Evolutionary conservation across 2,329 filamentous ascomycete species (phyloP).

Genomic region (Paraconiothyrium brasiliense): DNA sequence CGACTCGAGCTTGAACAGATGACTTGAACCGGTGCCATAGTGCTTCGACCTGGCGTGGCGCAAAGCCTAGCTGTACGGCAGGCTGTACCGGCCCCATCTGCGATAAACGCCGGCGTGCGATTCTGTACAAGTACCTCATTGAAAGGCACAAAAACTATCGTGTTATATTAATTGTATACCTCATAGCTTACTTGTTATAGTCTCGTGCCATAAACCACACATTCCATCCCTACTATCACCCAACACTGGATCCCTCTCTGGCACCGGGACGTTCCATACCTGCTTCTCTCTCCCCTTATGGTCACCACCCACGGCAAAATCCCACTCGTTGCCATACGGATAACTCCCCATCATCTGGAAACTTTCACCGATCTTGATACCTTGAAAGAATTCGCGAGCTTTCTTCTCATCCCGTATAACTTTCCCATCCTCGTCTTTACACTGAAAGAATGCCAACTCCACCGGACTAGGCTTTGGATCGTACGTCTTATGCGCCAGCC

Average conservation of each 20-base stretch:
- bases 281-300: slow-evolving; percentile 53
- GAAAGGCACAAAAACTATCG: neutral
- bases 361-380: slow-evolving; percentile 50
- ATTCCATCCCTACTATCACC: slow-evolving; percentile 52
- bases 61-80: no score
- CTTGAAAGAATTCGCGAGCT: slow-evolving; percentile 48
- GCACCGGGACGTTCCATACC: slow-evolving; percentile 58
- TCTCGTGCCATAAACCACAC: slow-evolving; percentile 46
- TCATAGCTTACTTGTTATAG: slow-evolving; percentile 7
- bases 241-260: slow-evolving; percentile 59
- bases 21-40: no score
- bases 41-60: no score
- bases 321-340: slow-evolving; percentile 59
- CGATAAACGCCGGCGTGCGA: no score
- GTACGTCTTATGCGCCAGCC: slow-evolving; percentile 65
- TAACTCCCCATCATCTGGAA: slow-evolving; percentile 70
- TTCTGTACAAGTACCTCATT: no score
- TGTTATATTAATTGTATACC: neutral
- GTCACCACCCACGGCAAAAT: slow-evolving; percentile 60
- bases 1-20: no score
- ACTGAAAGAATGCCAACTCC: slow-evolving; percentile 55
- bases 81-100: no score
- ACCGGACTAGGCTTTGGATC: slow-evolving; percentile 50
- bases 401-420: slow-evolving; percentile 36
- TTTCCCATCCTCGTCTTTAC: slow-evolving; percentile 45